These are phyloP conservation scores for Phytophthora ohioensis DNA, from an alignment of 352 stramenopile species.

Conservation along the genomic window DNA sequence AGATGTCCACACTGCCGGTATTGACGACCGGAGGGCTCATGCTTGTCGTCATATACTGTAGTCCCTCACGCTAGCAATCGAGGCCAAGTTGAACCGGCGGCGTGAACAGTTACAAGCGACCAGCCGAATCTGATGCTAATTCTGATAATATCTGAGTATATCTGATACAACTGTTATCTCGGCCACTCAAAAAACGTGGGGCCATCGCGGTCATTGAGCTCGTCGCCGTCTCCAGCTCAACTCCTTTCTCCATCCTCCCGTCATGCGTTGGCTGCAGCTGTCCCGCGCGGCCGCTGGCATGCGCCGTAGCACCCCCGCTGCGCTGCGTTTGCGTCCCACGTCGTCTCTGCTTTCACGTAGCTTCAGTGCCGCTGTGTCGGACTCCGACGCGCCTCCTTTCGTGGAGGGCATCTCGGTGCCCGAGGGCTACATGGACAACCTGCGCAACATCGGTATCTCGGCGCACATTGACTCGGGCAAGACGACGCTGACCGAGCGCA, in stretches of 20 bases:
- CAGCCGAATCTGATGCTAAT: neutral
- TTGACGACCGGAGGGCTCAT: slow-evolving; percentile 4
- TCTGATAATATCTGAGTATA: neutral
- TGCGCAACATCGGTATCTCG: slow-evolving; percentile 96
- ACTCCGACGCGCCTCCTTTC: slow-evolving; percentile 51
- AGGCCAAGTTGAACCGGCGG: slow-evolving; percentile 14
- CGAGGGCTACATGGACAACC: slow-evolving; percentile 82
- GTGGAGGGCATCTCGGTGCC: slow-evolving; percentile 52
- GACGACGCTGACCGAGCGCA: slow-evolving; percentile 99
- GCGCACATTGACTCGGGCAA: slow-evolving; percentile 99
- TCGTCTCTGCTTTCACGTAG: slow-evolving; percentile 35
- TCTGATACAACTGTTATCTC: slow-evolving; percentile 4
- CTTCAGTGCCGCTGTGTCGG: slow-evolving; percentile 39
- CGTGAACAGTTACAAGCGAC: neutral
- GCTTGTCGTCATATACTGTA: neutral
- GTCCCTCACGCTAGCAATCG: neutral
- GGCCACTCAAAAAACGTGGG: slow-evolving; percentile 42
- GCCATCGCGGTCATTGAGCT: slow-evolving; percentile 33
- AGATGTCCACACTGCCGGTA: slow-evolving; percentile 43
- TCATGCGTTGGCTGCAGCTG: slow-evolving; percentile 72
- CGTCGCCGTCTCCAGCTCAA: slow-evolving; percentile 19
- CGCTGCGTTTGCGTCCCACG: slow-evolving; percentile 35
- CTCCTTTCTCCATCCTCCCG: neutral
- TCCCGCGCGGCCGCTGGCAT: slow-evolving; percentile 46
- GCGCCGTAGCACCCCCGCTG: slow-evolving; percentile 29